Conservation (phyloP, 495 filamentous ascomycete genomes). For the Aspergillus sparsus region DNA sequence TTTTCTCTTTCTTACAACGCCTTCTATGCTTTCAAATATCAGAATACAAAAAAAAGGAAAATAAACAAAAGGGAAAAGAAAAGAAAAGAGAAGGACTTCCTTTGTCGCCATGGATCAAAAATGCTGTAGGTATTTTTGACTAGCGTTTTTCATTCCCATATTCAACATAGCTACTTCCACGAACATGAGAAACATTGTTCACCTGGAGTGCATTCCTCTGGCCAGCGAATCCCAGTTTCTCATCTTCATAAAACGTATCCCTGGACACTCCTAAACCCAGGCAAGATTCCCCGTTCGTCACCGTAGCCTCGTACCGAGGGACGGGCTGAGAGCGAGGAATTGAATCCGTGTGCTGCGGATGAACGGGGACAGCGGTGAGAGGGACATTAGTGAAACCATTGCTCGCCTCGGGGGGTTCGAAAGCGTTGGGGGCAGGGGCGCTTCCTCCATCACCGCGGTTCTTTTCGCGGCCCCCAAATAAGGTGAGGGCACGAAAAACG, state of each 20-base stretch:
- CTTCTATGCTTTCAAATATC: too few relatives aligned
- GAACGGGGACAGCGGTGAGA: constrained; percentile 30
- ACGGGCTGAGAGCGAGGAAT: constrained; percentile 19
- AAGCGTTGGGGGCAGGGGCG: constrained; percentile 23
- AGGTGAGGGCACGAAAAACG: constrained; percentile 60
- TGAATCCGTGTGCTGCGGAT: constrained; percentile 8
- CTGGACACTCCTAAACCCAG: constrained; percentile 7
- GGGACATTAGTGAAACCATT: constrained; percentile 37
- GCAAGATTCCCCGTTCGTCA: constrained; percentile 6
- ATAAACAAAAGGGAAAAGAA: constrained; percentile 5
- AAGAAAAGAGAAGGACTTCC: constrained; percentile 10
- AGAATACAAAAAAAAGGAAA: constrained; percentile 2
- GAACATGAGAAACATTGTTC: constrained; percentile 24
- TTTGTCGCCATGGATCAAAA: too few relatives aligned
- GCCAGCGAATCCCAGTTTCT: constrained; percentile 52
- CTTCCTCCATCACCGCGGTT: constrained; percentile 52
- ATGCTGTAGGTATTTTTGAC: not conserved
- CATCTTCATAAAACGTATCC: constrained; percentile 31
- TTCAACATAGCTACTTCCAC: constrained; percentile 44
- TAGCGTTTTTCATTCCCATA: constrained; percentile 39
- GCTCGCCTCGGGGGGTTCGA: constrained; percentile 10
- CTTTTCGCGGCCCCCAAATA: constrained; percentile 43
- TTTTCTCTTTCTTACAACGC: too few relatives aligned
- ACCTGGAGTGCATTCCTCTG: constrained; percentile 38
- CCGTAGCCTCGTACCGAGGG: constrained; percentile 32